phyloP scores from a whole-genome alignment of 2,329 filamentous ascomycete genomes.

The Calonectria henricotiae region DNA sequence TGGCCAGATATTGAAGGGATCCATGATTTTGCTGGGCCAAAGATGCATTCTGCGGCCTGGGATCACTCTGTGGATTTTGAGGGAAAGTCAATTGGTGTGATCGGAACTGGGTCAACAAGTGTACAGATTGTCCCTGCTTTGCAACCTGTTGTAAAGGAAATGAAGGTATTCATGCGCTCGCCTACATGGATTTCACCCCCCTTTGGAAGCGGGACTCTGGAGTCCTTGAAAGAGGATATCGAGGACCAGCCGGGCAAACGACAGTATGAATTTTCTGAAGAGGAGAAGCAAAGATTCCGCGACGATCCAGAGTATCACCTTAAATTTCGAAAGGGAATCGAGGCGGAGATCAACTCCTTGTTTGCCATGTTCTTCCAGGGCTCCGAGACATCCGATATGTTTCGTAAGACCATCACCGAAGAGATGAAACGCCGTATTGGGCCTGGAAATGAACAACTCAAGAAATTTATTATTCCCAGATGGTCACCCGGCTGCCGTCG shows the following conservation, averaged over 20 bases:
- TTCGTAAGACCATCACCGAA: conserved; percentile 60
- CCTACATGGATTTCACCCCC: conserved; percentile 53
- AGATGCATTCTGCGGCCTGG: conserved; percentile 70
- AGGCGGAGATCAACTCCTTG: conserved; percentile 61
- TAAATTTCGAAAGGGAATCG: conserved; percentile 62
- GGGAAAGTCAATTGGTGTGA: conserved; percentile 62
- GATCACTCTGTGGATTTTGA: conserved; percentile 54
- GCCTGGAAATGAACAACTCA: conserved; percentile 61
- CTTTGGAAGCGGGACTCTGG: conserved; percentile 50
- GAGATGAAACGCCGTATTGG: conserved; percentile 63
- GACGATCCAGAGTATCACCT: conserved; percentile 61
- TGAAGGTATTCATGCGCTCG: conserved; percentile 54
- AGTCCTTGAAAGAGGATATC: conserved; percentile 52
- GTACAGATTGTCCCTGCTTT: conserved; percentile 68
- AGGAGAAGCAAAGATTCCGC: conserved; percentile 59
- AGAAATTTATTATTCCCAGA: conserved; percentile 60
- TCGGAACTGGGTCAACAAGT: conserved; percentile 69
- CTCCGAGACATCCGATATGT: conserved; percentile 59
- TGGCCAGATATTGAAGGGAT: conserved; percentile 70
- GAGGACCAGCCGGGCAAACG: conserved; percentile 56
- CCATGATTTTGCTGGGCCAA: conserved; percentile 65
- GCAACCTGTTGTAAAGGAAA: conserved; percentile 54
- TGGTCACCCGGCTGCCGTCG: conserved; percentile 64
- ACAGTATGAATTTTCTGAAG: conserved; percentile 61
- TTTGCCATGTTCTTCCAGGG: conserved; percentile 63